Percentiles rank a stretch among this genome's conserved stretches.
Conservation (phyloP, 1,284 basidiomycete genomes). For the Microbotryum lychnidis-dioicae region DNA sequence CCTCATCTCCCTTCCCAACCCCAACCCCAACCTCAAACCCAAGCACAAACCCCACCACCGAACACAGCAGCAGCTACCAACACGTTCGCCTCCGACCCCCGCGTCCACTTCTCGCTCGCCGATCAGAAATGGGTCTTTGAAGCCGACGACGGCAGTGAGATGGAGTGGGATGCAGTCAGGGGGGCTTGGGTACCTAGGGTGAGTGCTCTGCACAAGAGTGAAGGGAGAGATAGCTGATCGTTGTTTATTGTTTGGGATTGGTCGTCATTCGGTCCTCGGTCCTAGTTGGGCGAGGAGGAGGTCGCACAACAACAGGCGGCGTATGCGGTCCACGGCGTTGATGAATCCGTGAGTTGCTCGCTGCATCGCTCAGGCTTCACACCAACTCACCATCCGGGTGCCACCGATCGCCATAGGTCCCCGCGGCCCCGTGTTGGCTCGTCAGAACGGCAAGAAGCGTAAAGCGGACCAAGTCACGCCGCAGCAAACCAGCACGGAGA, state of each 20-base stretch:
- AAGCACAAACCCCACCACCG: background rate
- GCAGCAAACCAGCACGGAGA: conserved; percentile 42
- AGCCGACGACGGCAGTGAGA: conserved; percentile 67
- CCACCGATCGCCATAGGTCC: conserved; percentile 49
- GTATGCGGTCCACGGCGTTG: conserved; percentile 24
- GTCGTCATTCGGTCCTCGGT: conserved; percentile 23
- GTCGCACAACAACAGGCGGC: conserved; percentile 20
- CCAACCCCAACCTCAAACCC: background rate
- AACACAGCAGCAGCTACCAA: too few species aligned
- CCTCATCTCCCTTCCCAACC: background rate
- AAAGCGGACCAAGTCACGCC: conserved; percentile 47
- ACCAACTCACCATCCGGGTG: too few species aligned
- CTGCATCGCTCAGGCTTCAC: background rate
- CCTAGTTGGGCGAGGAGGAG: conserved; percentile 13
- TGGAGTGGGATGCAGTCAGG: conserved; percentile 73
- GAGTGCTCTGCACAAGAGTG: conserved; percentile 50
- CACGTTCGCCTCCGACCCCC: conserved; percentile 15
- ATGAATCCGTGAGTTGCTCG: conserved; percentile 16
- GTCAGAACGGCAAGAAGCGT: conserved; percentile 54
- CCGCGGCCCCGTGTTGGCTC: conserved; percentile 61
- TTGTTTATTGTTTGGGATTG: background rate
- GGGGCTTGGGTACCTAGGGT: conserved; percentile 75
- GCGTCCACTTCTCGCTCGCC: conserved; percentile 48
- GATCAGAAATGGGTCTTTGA: conserved; percentile 84
- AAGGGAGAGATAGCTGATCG: background rate